These are phyloP conservation scores for Hyaloperonospora brassicae DNA, from an alignment of 352 stramenopile species.

Conservation along the genomic window DNA sequence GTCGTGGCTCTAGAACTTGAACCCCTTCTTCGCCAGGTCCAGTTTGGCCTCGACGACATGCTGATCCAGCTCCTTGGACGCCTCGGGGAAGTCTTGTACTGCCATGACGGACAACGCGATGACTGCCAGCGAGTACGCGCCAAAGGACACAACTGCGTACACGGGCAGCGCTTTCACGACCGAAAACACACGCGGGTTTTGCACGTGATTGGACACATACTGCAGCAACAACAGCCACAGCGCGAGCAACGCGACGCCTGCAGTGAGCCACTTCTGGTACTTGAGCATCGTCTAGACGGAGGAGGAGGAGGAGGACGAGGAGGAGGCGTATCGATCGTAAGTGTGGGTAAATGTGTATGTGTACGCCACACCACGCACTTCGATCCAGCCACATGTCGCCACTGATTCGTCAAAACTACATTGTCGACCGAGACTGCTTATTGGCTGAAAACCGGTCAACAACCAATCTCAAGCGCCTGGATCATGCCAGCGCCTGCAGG, in stretches of 20 bases:
- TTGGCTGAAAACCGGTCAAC: too few relatives aligned
- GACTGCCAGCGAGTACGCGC: conserved; percentile 57
- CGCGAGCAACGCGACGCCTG: conserved; percentile 37
- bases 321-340: not conserved
- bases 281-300: conserved; percentile 42
- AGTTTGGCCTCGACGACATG: conserved; percentile 60
- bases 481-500: conserved; percentile 3
- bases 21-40: conserved; percentile 49
- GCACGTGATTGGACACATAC: conserved; percentile 26
- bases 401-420: conserved; percentile 7
- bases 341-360: too few relatives aligned
- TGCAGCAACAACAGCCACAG: conserved; percentile 49
- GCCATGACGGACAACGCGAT: conserved; percentile 67
- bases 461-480: not conserved
- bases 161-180: conserved; percentile 52
- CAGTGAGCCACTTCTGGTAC: conserved; percentile 67
- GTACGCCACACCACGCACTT: too few relatives aligned
- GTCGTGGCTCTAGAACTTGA: conserved; percentile 31
- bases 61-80: conserved; percentile 56
- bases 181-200: conserved; percentile 36
- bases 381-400: not conserved
- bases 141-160: conserved; percentile 64
- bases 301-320: too few relatives aligned
- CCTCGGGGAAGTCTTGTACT: conserved; percentile 58
- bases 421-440: not conserved